Evolutionary conservation across 305 asterid genomes (phyloP).

Genomic region (Solanum hybrid): DNA sequence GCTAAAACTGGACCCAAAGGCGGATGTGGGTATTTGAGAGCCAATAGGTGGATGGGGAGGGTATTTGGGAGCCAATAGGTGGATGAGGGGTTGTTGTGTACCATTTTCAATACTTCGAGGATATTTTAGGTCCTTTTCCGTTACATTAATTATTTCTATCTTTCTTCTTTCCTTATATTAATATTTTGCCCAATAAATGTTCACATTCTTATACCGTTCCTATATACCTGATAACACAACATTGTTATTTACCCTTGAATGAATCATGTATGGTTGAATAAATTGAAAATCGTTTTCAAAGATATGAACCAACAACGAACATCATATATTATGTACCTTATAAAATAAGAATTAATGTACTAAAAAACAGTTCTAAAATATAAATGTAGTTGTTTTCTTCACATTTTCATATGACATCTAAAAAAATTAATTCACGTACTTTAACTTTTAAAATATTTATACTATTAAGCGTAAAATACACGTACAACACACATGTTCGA

Average conservation of each 20-base stretch:
- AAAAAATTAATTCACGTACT: background rate
- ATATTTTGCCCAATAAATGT: background rate
- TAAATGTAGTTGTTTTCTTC: background rate
- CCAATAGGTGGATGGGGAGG: too few relatives aligned
- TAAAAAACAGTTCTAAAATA: background rate
- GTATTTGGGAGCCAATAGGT: too few relatives aligned
- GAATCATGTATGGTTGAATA: background rate
- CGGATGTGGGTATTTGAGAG: too few relatives aligned
- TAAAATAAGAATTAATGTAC: background rate
- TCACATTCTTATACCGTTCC: background rate
- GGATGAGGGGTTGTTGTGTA: too few relatives aligned
- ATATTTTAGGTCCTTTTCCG: too few relatives aligned
- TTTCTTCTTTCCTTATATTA: background rate
- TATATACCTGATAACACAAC: background rate
- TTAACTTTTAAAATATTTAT: too few relatives aligned
- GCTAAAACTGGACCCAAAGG: too few relatives aligned
- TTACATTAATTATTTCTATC: background rate
- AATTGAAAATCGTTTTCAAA: background rate
- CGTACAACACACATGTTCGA: background rate
- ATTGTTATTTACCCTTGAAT: background rate
- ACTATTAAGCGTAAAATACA: background rate
- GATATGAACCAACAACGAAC: background rate
- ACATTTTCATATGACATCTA: background rate
- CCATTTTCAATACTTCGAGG: too few relatives aligned
- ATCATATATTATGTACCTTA: background rate